Conservation (phyloP, 805 yeast genomes). For the Pichia nanzhaoensis region DNA sequence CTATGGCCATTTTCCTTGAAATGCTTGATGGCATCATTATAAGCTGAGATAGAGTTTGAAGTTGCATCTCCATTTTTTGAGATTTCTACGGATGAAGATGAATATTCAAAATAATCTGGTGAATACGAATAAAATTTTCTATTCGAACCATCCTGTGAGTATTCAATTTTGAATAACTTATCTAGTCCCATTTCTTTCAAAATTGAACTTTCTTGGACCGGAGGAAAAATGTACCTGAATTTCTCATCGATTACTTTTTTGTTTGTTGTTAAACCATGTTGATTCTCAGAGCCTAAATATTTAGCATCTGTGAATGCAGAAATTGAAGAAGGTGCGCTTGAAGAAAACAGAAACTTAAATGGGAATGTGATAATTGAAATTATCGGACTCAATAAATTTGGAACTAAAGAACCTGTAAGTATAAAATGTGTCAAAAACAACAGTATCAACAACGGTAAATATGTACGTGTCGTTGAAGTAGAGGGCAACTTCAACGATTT, state of each 20-base stretch:
- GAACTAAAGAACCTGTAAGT: constrained; percentile 3
- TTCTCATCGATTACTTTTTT: constrained; percentile 40
- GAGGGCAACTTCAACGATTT: neutral
- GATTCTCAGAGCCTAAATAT: constrained; percentile 6
- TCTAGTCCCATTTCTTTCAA: constrained; percentile 51
- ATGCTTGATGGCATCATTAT: constrained; percentile 43
- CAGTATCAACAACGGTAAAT: constrained; percentile 4
- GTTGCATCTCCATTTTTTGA: constrained; percentile 9
- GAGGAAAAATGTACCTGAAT: constrained; percentile 59
- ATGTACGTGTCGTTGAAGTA: neutral
- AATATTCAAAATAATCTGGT: constrained; percentile 35
- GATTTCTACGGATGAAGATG: constrained; percentile 8
- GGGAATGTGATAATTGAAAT: neutral
- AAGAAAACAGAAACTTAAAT: neutral
- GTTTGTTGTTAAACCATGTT: constrained; percentile 5
- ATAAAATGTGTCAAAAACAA: constrained; percentile 3
- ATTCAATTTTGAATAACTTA: constrained; percentile 42
- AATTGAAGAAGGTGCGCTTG: constrained; percentile 5
- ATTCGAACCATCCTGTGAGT: constrained; percentile 35
- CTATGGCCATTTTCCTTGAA: constrained; percentile 63
- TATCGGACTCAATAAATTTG: neutral
- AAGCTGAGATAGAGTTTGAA: constrained; percentile 36
- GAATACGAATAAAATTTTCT: constrained; percentile 34
- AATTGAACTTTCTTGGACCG: constrained; percentile 61
- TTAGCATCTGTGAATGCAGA: constrained; percentile 17